Evolutionary conservation across 2,329 filamentous ascomycete genomes (phyloP).

Genomic region (Lecanicillium sp.): DNA sequence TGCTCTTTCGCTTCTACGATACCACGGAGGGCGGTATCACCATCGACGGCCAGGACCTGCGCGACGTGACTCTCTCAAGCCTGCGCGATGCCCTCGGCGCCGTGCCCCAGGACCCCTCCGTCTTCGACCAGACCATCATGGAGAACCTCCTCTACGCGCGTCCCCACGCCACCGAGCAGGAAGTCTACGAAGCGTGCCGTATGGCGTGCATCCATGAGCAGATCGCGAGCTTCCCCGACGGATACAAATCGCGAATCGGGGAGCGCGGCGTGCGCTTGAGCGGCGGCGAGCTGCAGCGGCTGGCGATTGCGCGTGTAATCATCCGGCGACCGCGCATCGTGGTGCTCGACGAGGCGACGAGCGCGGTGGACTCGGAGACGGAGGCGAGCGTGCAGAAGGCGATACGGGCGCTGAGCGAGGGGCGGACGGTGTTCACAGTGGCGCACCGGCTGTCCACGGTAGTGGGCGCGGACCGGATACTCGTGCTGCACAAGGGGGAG

Average conservation of each 20-base stretch:
- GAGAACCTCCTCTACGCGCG: constrained; percentile 60
- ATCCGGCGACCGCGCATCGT: constrained; percentile 24
- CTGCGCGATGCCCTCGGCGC: constrained; percentile 55
- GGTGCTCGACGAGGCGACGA: constrained; percentile 45
- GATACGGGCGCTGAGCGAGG: constrained; percentile 37
- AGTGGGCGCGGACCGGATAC: constrained; percentile 44
- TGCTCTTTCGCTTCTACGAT: constrained; percentile 57
- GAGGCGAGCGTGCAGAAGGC: constrained; percentile 37
- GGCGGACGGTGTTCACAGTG: constrained; percentile 46
- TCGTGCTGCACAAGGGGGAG: constrained; percentile 46
- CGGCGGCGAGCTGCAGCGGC: constrained; percentile 45
- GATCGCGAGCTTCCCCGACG: constrained; percentile 51
- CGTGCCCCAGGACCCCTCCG: constrained; percentile 57
- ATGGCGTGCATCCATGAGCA: constrained; percentile 60
- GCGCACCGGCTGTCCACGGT: constrained; percentile 38
- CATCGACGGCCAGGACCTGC: constrained; percentile 55
- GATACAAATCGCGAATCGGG: constrained; percentile 42
- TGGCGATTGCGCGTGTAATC: constrained; percentile 39
- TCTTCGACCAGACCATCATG: constrained; percentile 60
- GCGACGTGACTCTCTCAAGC: constrained; percentile 50
- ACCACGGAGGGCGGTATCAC: constrained; percentile 46
- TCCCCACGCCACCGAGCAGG: constrained; percentile 53
- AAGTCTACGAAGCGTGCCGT: constrained; percentile 54
- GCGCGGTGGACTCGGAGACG: constrained; percentile 37
- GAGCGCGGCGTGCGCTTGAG: constrained; percentile 43